Evolutionary conservation across 169 alveolate species (phyloP).

Genomic region (Perkinsus marinus): DNA sequence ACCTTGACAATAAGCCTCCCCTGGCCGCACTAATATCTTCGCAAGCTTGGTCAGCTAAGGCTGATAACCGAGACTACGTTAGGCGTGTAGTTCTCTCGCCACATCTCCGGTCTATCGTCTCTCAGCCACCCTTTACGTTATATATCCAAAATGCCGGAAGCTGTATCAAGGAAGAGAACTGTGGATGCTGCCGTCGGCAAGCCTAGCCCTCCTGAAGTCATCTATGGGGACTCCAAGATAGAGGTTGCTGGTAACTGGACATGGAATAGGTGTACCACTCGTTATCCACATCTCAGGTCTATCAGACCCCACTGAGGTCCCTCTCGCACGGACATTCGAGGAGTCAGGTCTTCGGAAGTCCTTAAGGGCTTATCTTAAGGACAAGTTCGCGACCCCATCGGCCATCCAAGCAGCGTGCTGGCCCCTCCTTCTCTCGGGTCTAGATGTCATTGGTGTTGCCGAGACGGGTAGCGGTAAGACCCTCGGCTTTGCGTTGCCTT

Average conservation of each 20-base stretch:
- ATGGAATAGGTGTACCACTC: too few species aligned
- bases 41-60: too few species aligned
- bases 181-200: neutral
- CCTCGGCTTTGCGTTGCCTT: conserved; percentile 31
- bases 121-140: neutral
- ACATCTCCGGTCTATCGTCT: too few species aligned
- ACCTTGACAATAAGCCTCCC: too few species aligned
- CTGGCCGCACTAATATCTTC: too few species aligned
- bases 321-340: neutral
- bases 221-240: neutral
- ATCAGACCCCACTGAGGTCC: neutral
- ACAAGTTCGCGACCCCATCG: conserved; percentile 9
- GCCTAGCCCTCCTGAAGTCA: neutral
- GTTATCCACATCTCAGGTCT: too few species aligned
- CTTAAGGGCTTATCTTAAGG: neutral
- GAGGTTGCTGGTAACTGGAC: neutral
- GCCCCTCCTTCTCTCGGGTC: conserved; percentile 21
- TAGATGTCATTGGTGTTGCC: conserved; percentile 33
- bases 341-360: neutral
- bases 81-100: too few species aligned
- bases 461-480: conserved; percentile 39
- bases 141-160: neutral
- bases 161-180: neutral
- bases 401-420: conserved; percentile 24
- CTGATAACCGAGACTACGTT: too few species aligned